Base-by-base conservation (phyloP, 2,329 filamentous ascomycete species). In the Fusarium sp. region DNA sequence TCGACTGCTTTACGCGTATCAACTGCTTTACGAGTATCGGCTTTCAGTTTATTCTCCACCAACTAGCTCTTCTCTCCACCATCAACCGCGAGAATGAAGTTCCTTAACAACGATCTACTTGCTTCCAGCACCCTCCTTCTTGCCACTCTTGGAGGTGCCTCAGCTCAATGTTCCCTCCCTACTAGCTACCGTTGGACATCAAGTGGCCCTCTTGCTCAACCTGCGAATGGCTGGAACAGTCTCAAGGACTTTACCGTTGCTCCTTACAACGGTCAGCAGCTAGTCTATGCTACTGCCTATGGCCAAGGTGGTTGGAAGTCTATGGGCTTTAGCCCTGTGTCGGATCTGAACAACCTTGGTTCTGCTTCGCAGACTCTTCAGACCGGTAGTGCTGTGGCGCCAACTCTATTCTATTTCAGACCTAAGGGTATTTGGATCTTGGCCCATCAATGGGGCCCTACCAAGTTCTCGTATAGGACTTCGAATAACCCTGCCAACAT, bases 401-500 rank as follows among this genome's bases (percentile, higher is more conserved):
- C 89, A 2, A 88, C 87, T 0, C 78, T 91, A 51, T 90, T 91
- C 80, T 87, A 86, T 80, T 91, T 91, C 71, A 73, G 77, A 6
- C 89, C 88, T 0, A 90, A 90, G 79, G 82, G 79, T 68, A 78
- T 86, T 65, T 91, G 89, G 89, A 79, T 91, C 22, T 83, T 91
- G 1, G 86, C 87, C 22, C 86, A 90, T 74, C 88, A 91, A 76
- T 90, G 88, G 87, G 88, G 88, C 2, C 73, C 85, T 1, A 86
- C 83, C 1, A 71, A 87, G 0, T 91, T 91, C 80, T 83, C 83
- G 9, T 91, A 90, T 81, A 78, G 78, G 55, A 91, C 88, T 8
- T 86, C 88, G 0, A 85, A 66, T 46, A 83, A 91, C 71, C 88
- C 88, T 0, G 84, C 84, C 63, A 83, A 88, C 64, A 78, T 82